Conservation (phyloP, 1,284 basidiomycete genomes). For the Cystobasidium sp. region DNA sequence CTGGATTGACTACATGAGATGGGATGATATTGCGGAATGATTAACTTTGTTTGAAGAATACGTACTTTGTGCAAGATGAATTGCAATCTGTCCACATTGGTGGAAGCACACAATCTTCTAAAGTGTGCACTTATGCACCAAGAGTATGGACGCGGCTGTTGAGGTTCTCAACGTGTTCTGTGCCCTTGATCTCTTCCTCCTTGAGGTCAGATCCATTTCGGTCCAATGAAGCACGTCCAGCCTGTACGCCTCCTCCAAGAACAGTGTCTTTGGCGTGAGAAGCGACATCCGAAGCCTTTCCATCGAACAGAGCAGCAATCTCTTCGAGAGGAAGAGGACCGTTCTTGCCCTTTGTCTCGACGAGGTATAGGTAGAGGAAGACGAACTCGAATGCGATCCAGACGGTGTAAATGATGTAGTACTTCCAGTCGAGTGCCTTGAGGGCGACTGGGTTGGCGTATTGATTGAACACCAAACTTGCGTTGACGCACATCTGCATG, state of each 20-base stretch:
- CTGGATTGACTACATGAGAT: too few relatives aligned
- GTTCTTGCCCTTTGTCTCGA: constrained; percentile 68
- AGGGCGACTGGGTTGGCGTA: constrained; percentile 39
- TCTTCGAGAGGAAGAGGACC: constrained; percentile 61
- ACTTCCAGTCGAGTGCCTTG: constrained; percentile 24
- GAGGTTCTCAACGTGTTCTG: background rate
- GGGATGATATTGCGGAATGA: too few relatives aligned
- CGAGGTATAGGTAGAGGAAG: constrained; percentile 66
- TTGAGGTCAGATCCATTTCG: background rate
- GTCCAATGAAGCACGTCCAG: background rate
- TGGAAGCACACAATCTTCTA: too few relatives aligned
- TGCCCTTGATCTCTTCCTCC: background rate
- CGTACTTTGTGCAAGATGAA: too few relatives aligned
- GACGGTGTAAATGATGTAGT: constrained; percentile 54
- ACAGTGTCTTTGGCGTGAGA: background rate
- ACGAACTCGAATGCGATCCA: constrained; percentile 56
- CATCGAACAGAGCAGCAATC: constrained; percentile 56
- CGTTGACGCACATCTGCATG: constrained; percentile 66
- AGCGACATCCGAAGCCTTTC: constrained; percentile 25
- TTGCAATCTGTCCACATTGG: too few relatives aligned
- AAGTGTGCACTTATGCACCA: too few relatives aligned
- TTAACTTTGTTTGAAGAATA: too few relatives aligned
- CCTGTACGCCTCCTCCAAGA: too few relatives aligned
- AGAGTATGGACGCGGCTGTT: too few relatives aligned
- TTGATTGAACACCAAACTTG: constrained; percentile 63